Evolutionary conservation across 768 basidiomycete species (phyloP).

Genomic region (Agrocybe praecox): DNA sequence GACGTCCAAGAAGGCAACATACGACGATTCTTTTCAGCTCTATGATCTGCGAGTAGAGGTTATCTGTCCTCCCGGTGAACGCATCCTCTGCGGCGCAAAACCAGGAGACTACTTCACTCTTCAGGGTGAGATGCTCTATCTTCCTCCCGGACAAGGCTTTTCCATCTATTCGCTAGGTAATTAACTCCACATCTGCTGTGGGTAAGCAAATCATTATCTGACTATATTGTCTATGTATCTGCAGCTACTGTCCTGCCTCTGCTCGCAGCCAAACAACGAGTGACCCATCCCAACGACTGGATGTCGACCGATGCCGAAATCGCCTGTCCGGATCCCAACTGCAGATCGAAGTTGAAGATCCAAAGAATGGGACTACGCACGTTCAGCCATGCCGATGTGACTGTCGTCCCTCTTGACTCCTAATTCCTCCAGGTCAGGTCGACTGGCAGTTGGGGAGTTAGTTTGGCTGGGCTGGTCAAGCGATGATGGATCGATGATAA

Average conservation of each 20-base stretch:
- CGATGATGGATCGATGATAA: too few relatives aligned
- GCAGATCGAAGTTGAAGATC: slow-evolving; percentile 57
- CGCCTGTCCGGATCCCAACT: slow-evolving; percentile 70
- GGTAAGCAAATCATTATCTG: not conserved
- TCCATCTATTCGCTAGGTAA: slow-evolving; percentile 69
- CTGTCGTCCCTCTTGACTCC: slow-evolving; percentile 40
- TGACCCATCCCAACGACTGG: slow-evolving; percentile 60
- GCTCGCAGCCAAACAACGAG: slow-evolving; percentile 68
- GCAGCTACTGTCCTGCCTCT: slow-evolving; percentile 64
- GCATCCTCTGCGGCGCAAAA: slow-evolving; percentile 66
- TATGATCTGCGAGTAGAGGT: slow-evolving; percentile 70
- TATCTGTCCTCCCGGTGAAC: slow-evolving; percentile 56
- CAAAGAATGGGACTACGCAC: slow-evolving; percentile 48
- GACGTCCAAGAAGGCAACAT: not conserved
- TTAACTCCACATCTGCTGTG: slow-evolving; percentile 6
- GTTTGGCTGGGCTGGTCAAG: too few relatives aligned
- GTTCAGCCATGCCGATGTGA: slow-evolving; percentile 59
- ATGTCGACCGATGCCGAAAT: slow-evolving; percentile 68
- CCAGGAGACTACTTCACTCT: slow-evolving; percentile 63
- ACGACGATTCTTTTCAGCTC: slow-evolving; percentile 52
- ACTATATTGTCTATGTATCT: too few relatives aligned
- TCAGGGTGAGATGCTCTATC: slow-evolving; percentile 62
- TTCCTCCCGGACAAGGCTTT: slow-evolving; percentile 65
- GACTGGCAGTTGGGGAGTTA: not conserved
- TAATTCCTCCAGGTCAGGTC: too few relatives aligned